phyloP scores from a whole-genome alignment of 108 stramenopile species.

The Fragilaria radians region DNA sequence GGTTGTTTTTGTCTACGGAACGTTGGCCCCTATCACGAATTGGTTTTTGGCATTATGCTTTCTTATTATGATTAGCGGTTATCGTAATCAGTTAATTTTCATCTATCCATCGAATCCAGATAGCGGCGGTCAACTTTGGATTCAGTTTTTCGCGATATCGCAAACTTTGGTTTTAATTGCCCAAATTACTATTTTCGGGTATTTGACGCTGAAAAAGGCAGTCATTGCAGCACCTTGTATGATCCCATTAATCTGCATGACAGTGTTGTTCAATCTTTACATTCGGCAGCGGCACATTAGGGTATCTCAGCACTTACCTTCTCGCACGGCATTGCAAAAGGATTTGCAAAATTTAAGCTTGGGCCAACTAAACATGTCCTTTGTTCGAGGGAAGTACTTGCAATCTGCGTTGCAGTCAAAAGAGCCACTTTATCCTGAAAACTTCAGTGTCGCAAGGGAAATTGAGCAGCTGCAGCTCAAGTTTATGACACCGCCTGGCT shows the following conservation, averaged over 20 bases:
- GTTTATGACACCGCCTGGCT: constrained; percentile 14
- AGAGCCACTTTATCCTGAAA: constrained; percentile 32
- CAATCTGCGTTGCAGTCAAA: constrained; percentile 55
- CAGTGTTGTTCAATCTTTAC: constrained; percentile 47
- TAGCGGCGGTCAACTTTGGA: constrained; percentile 59
- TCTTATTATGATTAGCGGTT: constrained; percentile 34
- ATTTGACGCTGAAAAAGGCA: constrained; percentile 41
- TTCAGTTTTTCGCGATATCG: constrained; percentile 35
- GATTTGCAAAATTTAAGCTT: constrained; percentile 22
- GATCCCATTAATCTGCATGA: constrained; percentile 35
- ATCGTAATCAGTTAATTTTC: constrained; percentile 61
- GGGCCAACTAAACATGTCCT: constrained; percentile 19
- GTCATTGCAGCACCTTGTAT: constrained; percentile 36
- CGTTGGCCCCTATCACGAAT: constrained; percentile 51
- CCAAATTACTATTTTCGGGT: constrained; percentile 43
- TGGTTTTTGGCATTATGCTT: constrained; percentile 48
- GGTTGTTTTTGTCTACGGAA: constrained; percentile 53
- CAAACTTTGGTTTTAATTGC: constrained; percentile 42
- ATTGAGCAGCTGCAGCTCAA: constrained; percentile 1
- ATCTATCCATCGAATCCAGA: constrained; percentile 59
- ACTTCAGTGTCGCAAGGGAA: constrained; percentile 10
- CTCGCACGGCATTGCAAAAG: constrained; percentile 18
- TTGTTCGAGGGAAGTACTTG: constrained; percentile 32
- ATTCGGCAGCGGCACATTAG: constrained; percentile 47
- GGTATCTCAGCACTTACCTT: constrained; percentile 37